Conservation (phyloP, 306 rosid species). For the Casuarina equisetifolia region DNA sequence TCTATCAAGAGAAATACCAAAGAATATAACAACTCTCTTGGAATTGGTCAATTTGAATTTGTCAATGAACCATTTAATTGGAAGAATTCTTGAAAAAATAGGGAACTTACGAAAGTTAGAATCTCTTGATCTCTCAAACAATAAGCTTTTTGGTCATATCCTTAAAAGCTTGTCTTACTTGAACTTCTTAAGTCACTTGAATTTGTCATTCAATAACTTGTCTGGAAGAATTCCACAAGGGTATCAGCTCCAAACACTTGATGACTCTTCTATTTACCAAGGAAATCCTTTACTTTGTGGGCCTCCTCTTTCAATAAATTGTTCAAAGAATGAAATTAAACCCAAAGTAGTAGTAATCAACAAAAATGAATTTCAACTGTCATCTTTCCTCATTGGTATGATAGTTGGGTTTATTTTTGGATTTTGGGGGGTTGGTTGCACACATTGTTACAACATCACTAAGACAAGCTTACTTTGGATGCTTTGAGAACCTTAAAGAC, state of each 20-base stretch:
- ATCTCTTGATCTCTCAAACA: constrained; percentile 18
- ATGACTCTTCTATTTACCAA: constrained; percentile 9
- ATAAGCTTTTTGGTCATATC: constrained; percentile 11
- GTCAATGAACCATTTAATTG: not conserved
- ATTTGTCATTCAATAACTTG: constrained; percentile 13
- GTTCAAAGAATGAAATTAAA: too few relatives aligned
- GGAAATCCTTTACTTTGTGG: constrained; percentile 11
- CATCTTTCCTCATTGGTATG: too few relatives aligned
- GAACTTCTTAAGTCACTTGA: constrained; percentile 15
- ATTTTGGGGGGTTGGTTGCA: too few relatives aligned
- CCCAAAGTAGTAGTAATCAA: too few relatives aligned
- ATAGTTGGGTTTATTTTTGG: too few relatives aligned
- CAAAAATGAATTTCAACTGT: too few relatives aligned
- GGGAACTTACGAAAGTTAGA: not conserved
- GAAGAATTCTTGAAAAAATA: too few relatives aligned
- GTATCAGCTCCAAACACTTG: constrained; percentile 16
- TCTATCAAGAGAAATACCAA: constrained; percentile 12
- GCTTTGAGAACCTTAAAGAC: too few relatives aligned
- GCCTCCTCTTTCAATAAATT: too few relatives aligned
- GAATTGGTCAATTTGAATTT: constrained; percentile 11
- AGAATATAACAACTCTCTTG: not conserved
- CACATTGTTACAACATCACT: too few relatives aligned
- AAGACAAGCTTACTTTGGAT: too few relatives aligned
- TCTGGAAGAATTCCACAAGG: constrained; percentile 12
- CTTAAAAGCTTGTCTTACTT: constrained; percentile 18